A percentile compares a stretch with the other conserved stretches of the same genome.
Evolutionary conservation across 2,329 filamentous ascomycete species (phyloP).

Genomic region (Penicillium sp.): DNA sequence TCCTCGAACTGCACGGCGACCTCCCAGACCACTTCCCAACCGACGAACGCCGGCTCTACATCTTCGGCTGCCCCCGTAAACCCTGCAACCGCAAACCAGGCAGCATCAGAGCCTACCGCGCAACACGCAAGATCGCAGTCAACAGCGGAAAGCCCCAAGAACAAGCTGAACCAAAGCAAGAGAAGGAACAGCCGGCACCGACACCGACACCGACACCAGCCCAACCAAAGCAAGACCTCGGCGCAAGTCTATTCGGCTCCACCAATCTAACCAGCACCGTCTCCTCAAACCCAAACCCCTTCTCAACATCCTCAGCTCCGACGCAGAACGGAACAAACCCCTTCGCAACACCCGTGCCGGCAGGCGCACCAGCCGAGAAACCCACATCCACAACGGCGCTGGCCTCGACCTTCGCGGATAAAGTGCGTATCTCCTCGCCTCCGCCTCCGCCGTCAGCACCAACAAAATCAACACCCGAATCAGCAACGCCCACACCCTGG

Average conservation of each 20-base stretch:
- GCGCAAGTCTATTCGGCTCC: slow-evolving; percentile 62
- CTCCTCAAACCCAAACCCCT: slow-evolving; percentile 51
- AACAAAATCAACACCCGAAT: slow-evolving; percentile 31
- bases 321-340: slow-evolving; percentile 53
- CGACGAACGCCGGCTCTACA: slow-evolving; percentile 82
- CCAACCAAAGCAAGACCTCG: slow-evolving; percentile 39
- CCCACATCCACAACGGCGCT: slow-evolving; percentile 56
- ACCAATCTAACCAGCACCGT: slow-evolving; percentile 37
- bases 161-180: slow-evolving; percentile 20
- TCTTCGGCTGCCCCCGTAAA: slow-evolving; percentile 76
- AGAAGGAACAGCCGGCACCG: slow-evolving; percentile 18
- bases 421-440: slow-evolving; percentile 49
- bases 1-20: slow-evolving; percentile 88
- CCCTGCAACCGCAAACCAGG: slow-evolving; percentile 78
- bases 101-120: slow-evolving; percentile 71
- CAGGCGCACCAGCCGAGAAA: slow-evolving; percentile 35
- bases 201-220: slow-evolving; percentile 18
- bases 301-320: slow-evolving; percentile 43
- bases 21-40: slow-evolving; percentile 80
- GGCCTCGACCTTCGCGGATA: slow-evolving; percentile 71
- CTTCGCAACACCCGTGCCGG: slow-evolving; percentile 53
- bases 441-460: slow-evolving; percentile 28
- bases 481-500: slow-evolving; percentile 69
- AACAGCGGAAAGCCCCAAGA: slow-evolving; percentile 27
- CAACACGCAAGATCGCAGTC: slow-evolving; percentile 52